Conservation (phyloP, 305 asterid genomes). For the Withania somnifera region DNA sequence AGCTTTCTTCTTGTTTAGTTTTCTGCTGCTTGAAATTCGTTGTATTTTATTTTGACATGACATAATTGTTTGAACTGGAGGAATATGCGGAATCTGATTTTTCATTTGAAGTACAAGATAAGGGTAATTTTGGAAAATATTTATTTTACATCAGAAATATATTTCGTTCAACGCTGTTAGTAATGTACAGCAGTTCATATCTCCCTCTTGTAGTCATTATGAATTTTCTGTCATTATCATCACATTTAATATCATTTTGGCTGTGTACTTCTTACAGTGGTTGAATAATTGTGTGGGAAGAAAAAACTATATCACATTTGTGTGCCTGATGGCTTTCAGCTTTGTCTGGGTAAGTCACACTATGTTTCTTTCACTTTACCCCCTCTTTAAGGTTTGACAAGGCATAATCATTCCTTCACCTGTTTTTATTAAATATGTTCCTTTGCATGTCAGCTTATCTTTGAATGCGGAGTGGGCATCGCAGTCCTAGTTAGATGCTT, state of each 20-base stretch:
- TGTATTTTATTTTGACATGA: not conserved
- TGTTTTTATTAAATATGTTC: not conserved
- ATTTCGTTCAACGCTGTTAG: not conserved
- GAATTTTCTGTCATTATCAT: not conserved
- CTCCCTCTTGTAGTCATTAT: not conserved
- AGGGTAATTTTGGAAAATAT: not conserved
- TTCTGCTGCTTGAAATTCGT: not conserved
- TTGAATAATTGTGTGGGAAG: constrained; percentile 93
- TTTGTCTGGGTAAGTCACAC: constrained; percentile 63
- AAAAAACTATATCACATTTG: constrained; percentile 72
- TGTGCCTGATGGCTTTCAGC: constrained; percentile 89
- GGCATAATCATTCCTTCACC: not conserved
- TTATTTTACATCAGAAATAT: not conserved
- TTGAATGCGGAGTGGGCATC: constrained; percentile 81
- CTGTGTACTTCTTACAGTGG: constrained; percentile 56
- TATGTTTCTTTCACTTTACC: constrained; percentile 3
- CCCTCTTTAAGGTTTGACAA: not conserved
- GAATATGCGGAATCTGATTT: not conserved
- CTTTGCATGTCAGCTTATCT: constrained; percentile 57
- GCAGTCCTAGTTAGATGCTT: constrained; percentile 90
- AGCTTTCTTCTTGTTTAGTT: not conserved
- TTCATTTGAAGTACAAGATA: not conserved
- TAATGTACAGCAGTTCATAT: not conserved
- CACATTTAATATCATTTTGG: constrained; percentile 6
- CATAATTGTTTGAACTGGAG: not conserved